These are phyloP conservation scores for Tolypocladium sp. DNA, from an alignment of 2,329 filamentous ascomycete genomes.

Conservation along the genomic window DNA sequence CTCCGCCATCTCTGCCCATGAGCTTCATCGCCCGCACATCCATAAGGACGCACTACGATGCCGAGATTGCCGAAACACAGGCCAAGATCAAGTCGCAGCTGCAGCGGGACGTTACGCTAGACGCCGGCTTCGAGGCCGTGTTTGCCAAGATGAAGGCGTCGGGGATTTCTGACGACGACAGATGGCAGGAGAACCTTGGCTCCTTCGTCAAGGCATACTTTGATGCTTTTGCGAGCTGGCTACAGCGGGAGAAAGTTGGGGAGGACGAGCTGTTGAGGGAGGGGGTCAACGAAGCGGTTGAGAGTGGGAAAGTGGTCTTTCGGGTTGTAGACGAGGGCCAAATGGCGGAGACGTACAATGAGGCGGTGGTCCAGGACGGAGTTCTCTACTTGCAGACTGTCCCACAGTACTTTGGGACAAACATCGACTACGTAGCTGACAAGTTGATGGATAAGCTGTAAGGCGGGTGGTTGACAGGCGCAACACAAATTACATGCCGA, in stretches of 20 bases:
- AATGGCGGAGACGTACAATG: conserved; percentile 29
- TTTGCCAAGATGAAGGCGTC: conserved; percentile 29
- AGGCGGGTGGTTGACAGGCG: neutral
- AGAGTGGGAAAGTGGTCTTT: conserved; percentile 31
- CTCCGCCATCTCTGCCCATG: conserved; percentile 19
- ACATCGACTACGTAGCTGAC: conserved; percentile 17
- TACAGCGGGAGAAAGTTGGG: conserved; percentile 34
- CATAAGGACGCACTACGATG: conserved; percentile 32
- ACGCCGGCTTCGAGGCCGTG: conserved; percentile 36
- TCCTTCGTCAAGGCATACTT: conserved; percentile 31
- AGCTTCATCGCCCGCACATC: conserved; percentile 32
- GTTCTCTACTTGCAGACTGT: conserved; percentile 36
- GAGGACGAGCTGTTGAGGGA: conserved; percentile 40
- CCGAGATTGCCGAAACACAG: conserved; percentile 25
- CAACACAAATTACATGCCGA: neutral
- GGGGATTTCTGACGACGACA: conserved; percentile 12
- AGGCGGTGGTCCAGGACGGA: conserved; percentile 38
- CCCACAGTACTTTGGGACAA: conserved; percentile 18
- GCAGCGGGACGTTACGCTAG: conserved; percentile 31
- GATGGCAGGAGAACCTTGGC: conserved; percentile 35
- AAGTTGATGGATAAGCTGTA: conserved; percentile 20
- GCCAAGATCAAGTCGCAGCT: conserved; percentile 29
- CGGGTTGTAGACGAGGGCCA: conserved; percentile 36
- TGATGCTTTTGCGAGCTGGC: conserved; percentile 27
- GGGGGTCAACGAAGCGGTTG: conserved; percentile 36